phyloP scores from a whole-genome alignment of 2,329 filamentous ascomycete species.

The Verticillium klebahnii region DNA sequence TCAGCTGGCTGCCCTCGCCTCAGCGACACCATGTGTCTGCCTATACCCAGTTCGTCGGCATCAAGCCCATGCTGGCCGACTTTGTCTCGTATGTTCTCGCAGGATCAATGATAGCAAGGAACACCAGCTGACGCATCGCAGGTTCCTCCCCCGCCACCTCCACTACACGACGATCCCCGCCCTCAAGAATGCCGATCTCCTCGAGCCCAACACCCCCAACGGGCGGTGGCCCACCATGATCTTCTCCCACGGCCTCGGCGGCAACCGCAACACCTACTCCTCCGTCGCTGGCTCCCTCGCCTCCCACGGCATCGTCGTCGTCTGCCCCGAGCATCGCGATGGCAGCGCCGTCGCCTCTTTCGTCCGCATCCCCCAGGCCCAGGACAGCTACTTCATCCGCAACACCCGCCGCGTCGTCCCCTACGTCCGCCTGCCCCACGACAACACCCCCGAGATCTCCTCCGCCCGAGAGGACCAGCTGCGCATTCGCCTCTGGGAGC shows the following conservation, averaged over 20 bases:
- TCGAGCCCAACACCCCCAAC: constrained; percentile 39
- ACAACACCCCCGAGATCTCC: constrained; percentile 61
- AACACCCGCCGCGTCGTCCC: constrained; percentile 32
- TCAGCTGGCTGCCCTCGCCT: constrained; percentile 74
- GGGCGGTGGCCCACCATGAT: constrained; percentile 74
- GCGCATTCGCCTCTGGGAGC: constrained; percentile 72
- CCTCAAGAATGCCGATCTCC: constrained; percentile 64
- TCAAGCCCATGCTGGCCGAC: constrained; percentile 52
- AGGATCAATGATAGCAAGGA: no score
- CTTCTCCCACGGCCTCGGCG: constrained; percentile 82
- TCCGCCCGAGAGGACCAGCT: constrained; percentile 66
- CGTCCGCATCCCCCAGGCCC: constrained; percentile 56
- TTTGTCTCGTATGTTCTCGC: constrained; percentile 50
- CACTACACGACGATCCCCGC: constrained; percentile 71
- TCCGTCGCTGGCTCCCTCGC: constrained; percentile 74
- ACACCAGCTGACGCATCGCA: constrained; percentile 22
- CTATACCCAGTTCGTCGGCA: constrained; percentile 72
- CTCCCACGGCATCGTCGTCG: constrained; percentile 74
- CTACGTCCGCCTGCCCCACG: constrained; percentile 56
- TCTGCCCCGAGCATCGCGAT: constrained; percentile 80
- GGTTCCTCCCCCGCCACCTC: constrained; percentile 65
- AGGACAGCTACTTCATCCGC: constrained; percentile 29
- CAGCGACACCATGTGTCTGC: constrained; percentile 70
- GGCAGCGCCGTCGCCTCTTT: constrained; percentile 73
- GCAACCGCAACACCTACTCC: constrained; percentile 80